Base-by-base conservation (phyloP, 2,329 filamentous ascomycete genomes). In the Fusarium sp. region DNA sequence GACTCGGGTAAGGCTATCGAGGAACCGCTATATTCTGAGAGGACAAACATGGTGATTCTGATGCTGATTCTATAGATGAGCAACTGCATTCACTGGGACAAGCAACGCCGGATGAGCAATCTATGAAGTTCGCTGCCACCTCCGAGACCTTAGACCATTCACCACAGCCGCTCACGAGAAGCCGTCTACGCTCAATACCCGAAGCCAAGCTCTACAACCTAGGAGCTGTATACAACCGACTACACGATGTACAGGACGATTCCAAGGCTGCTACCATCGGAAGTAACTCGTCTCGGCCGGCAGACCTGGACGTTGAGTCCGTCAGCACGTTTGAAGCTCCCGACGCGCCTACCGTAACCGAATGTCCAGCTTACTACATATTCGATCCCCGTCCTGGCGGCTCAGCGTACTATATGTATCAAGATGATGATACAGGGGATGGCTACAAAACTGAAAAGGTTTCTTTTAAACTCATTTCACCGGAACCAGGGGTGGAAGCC, bases 251-350 rank as follows among this genome's bases (percentile, higher is more conserved):
- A 6, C 28, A 25, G 15, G 49, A 54, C 6, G 58, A 41, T 11
- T 71, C 65, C 8, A 68, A 65, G 28, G 46, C 28, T 32, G 67
- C 53, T 22, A 71, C 64, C 24, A 41, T 58, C 11, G 50, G 69
- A 13, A 57, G 64, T 15, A 47, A 64, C 35, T 60, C 45, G 3
- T 32, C 56, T 28, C 36, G 24, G 15, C 28, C 39, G 10, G 38
- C 25, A 29, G 58, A 65, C 10, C 25, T 46, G 7, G 52, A 61
- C 32, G 24, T 15, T 9, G 46, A 51, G 11, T 55, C 58, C 2
- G 24, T 45, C 15, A 26, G 29, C 9, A 49, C 24, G n/a, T 51
- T 36, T 8, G 39, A 43, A 13, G 34, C 34, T n/a, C 43, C 22
- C 9, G 44, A 39, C 12, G 13, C 32, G 13, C 22, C 52, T 7